Evolutionary conservation across 1,139 yeast species (phyloP), one percentile per base, ranked within the genome.

Genomic region (Pichiaceae sp.): DNA sequence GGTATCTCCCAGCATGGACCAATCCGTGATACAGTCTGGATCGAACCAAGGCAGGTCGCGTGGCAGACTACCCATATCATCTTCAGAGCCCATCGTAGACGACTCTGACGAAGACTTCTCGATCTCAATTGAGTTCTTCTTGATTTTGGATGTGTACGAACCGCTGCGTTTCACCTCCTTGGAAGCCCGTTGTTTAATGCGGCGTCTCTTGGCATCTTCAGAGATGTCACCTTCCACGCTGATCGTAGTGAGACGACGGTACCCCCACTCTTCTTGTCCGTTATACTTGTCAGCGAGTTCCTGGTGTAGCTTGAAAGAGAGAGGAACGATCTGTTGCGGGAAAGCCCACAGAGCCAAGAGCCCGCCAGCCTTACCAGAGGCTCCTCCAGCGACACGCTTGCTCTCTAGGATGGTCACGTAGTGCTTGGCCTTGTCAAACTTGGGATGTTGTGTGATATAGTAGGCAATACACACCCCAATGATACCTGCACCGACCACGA

Each of bases 291-390:
- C 78, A 6, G 95, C 75, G 37, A 91, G 68, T 42, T 87, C 81
- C 52, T 83, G 87, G 62, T 91, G 98, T 44, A 91, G 68, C 45
- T 75, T 72, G 61, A 87, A 91, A 33, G 95, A 81, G 39, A 91
- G 66, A 1, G 95, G 94, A 4, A 89, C 97, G 38, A 91, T 77
- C 57, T 86, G 95, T 52, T 83, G 89, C 1, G 98, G 98, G 57
- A 91, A 91, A 0, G 97, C 97, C 95, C 97, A 87, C 31, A 84
- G 69, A 1, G 96, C 96, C 39, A 91, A 62, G 35, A 91, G 65
- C 0, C 98, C 98, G 29, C 98, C 98, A 3, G 98, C 98, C 52
- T 91, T 91, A 39, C 98, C 98, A 29, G 89, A 77, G 15, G 98
- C 98, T 29, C 96, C 98, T 35, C 96, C 95, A 0, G 97, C 98